A percentile compares a stretch with the other conserved stretches of the same genome.
phyloP scores from a whole-genome alignment of 805 yeast genomes.

The Yarrowia osloensis region DNA sequence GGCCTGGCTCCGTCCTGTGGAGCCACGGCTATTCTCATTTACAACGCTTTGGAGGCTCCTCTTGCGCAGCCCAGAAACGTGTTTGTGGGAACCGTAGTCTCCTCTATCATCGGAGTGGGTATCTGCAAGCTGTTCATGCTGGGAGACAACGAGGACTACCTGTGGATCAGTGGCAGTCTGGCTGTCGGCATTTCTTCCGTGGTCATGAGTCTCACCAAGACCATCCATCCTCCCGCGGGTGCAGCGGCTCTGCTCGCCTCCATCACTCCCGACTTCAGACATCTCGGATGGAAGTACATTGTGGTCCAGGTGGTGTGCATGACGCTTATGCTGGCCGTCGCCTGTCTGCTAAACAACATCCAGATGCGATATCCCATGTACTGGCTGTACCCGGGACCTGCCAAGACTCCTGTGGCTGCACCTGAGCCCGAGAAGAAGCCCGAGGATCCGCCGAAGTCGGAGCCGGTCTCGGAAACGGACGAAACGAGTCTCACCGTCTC shows the following conservation, averaged over 20 bases:
- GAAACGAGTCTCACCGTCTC: not conserved
- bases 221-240: constrained; percentile 73
- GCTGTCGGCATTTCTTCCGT: constrained; percentile 58
- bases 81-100: constrained; percentile 56
- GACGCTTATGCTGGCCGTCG: constrained; percentile 52
- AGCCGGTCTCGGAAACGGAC: not conserved
- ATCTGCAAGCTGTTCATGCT: constrained; percentile 57
- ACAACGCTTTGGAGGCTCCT: constrained; percentile 58
- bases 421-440: not conserved
- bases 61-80: constrained; percentile 66
- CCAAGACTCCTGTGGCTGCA: not conserved
- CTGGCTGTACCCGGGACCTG: constrained; percentile 56
- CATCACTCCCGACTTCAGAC: constrained; percentile 49
- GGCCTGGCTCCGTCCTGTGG: constrained; percentile 47
- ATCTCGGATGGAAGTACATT: constrained; percentile 66
- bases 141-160: constrained; percentile 49
- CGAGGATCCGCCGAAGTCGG: not conserved
- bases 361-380: constrained; percentile 55
- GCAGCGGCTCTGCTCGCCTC: constrained; percentile 65
- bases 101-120: constrained; percentile 57
- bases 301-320: constrained; percentile 56
- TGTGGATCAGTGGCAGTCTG: constrained; percentile 61
- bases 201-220: constrained; percentile 54
- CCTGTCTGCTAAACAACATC: constrained; percentile 57
- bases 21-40: constrained; percentile 62